These are phyloP conservation scores for Selaginella moellendorffii DNA, from an alignment of 75 land plant species.

Conservation along the genomic window DNA sequence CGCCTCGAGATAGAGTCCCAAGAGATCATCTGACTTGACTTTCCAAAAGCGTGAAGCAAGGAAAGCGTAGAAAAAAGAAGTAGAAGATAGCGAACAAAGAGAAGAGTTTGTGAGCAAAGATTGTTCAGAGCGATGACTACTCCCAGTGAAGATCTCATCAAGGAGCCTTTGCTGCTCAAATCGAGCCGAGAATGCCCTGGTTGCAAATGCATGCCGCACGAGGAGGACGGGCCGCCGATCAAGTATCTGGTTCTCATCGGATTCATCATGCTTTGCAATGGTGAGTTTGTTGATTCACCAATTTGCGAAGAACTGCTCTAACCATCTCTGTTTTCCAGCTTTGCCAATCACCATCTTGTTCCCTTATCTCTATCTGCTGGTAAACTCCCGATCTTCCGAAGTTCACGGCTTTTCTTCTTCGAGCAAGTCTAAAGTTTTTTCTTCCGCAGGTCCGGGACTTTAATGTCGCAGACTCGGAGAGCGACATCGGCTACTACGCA, in stretches of 20 bases:
- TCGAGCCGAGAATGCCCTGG: not conserved
- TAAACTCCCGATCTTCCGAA: conserved; percentile 5
- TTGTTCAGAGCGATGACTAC: too few species aligned
- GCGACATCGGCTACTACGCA: conserved; percentile 55
- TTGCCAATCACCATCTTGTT: conserved; percentile 38
- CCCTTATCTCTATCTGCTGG: conserved; percentile 46
- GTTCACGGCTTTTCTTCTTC: too few species aligned
- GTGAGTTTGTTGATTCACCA: not conserved
- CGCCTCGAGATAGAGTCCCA: too few species aligned
- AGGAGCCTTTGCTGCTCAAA: not conserved
- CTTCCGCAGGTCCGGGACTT: conserved; percentile 44
- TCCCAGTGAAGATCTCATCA: too few species aligned
- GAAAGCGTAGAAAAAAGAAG: too few species aligned
- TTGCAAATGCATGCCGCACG: not conserved
- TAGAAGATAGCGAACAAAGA: too few species aligned
- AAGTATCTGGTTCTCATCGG: not conserved
- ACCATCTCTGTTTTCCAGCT: conserved; percentile 23
- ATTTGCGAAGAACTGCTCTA: too few species aligned
- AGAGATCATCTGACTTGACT: too few species aligned
- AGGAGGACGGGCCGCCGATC: not conserved
- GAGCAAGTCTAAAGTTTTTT: not conserved
- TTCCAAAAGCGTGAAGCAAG: too few species aligned
- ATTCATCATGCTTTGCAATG: not conserved
- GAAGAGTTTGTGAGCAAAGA: too few species aligned
- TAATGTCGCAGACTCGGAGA: conserved; percentile 34